These are phyloP conservation scores for Diatrype stigma DNA, from an alignment of 2,329 filamentous ascomycete species.

Conservation along the genomic window DNA sequence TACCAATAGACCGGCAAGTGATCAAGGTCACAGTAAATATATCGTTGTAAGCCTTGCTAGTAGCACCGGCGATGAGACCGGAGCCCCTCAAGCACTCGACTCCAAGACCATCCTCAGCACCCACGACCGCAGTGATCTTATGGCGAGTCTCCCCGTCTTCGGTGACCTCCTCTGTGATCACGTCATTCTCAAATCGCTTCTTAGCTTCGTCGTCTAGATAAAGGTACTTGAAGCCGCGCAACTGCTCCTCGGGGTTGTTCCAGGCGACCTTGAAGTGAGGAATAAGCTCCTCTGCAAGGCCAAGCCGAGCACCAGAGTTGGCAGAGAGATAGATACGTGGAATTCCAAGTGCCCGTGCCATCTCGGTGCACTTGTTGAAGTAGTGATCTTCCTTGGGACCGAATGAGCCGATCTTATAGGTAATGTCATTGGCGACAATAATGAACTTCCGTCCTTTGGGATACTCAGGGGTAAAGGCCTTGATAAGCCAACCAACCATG, in stretches of 20 bases:
- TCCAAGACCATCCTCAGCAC: conserved; percentile 91
- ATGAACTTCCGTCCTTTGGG: conserved; percentile 88
- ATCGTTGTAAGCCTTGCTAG: conserved; percentile 94
- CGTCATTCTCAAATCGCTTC: conserved; percentile 79
- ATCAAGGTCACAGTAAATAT: conserved; percentile 98
- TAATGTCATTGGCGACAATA: conserved; percentile 98
- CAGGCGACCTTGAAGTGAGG: conserved; percentile 96
- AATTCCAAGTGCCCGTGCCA: conserved; percentile 89
- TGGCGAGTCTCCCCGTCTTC: conserved; percentile 87
- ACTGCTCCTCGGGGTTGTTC: conserved; percentile 78
- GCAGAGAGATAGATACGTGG: conserved; percentile 96
- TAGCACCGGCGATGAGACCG: conserved; percentile 96
- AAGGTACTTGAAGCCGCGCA: conserved; percentile 92
- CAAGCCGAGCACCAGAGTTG: conserved; percentile 96
- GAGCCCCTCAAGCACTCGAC: conserved; percentile 96
- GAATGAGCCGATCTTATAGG: conserved; percentile 97
- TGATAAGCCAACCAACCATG: conserved; percentile 98
- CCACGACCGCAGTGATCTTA: conserved; percentile 91
- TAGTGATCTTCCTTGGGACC: conserved; percentile 95
- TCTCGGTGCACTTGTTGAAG: conserved; percentile 98
- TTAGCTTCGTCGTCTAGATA: conserved; percentile 86
- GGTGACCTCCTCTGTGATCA: conserved; percentile 81
- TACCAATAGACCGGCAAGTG: conserved; percentile 94
- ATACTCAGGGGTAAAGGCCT: conserved; percentile 92
- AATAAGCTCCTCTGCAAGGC: conserved; percentile 94